Percentiles rank a stretch among this genome's conserved stretches.
Conservation (phyloP, 179 eudicot genomes). For the Beta lomatogona region DNA sequence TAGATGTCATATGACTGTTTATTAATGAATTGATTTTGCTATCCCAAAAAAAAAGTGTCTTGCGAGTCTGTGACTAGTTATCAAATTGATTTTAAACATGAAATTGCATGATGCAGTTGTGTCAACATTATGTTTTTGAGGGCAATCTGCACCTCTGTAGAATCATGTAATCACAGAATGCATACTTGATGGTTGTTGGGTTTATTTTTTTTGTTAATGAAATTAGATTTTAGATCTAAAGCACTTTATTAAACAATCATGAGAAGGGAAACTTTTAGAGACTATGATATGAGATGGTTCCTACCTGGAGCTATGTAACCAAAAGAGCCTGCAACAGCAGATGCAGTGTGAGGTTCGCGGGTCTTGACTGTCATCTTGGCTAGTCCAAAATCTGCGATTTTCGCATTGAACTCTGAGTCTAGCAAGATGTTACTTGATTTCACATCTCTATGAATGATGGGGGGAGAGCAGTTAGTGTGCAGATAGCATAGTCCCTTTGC, state of each 20-base stretch:
- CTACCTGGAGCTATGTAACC: conserved; percentile 93
- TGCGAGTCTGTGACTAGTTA: no score
- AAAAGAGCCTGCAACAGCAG: conserved; percentile 75
- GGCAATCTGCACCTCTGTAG: background rate
- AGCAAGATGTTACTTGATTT: conserved; percentile 86
- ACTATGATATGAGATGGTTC: background rate
- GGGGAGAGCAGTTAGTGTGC: conserved; percentile 82
- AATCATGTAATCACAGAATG: background rate
- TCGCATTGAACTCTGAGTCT: conserved; percentile 68
- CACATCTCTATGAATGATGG: conserved; percentile 28
- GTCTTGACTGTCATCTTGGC: conserved; percentile 24
- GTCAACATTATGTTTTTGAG: background rate
- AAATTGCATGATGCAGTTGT: background rate
- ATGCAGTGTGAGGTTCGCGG: conserved; percentile 57
- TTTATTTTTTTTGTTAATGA: no score
- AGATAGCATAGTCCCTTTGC: conserved; percentile 80
- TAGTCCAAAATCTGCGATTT: conserved; percentile 76
- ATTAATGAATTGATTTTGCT: no score
- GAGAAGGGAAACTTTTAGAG: background rate
- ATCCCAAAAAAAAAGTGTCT: no score
- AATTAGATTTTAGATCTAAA: background rate
- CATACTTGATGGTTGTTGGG: background rate
- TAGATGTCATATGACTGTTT: no score
- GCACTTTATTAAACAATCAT: background rate
- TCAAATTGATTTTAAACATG: background rate